A percentile compares a stretch with the other conserved stretches of the same genome.
phyloP scores from a whole-genome alignment of 2,329 filamentous ascomycete genomes.

The Ceratocystis cubensis region DNA sequence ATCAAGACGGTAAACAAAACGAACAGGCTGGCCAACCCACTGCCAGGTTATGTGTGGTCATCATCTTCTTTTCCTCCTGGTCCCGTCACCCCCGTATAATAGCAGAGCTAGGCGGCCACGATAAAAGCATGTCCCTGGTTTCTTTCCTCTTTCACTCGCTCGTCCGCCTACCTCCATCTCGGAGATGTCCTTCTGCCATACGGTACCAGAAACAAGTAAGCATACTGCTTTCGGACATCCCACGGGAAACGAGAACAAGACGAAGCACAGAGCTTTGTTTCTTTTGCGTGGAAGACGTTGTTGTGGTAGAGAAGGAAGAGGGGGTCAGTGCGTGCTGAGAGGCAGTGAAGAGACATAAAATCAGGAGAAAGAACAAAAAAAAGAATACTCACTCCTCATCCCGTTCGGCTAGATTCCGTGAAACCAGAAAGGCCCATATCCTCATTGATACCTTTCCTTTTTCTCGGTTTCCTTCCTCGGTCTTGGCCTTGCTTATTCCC shows the following conservation, averaged over 20 bases:
- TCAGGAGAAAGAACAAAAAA: constrained; percentile 8
- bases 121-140: too few species aligned
- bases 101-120: too few species aligned
- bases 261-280: constrained; percentile 2
- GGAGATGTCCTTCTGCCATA: too few species aligned
- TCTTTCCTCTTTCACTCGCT: too few species aligned
- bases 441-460: background rate
- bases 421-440: background rate
- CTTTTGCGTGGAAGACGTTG: background rate
- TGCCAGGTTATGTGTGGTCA: too few species aligned
- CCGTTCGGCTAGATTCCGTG: constrained; percentile 3
- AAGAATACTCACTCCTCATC: background rate
- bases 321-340: background rate
- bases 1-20: too few species aligned
- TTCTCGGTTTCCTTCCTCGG: background rate
- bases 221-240: too few species aligned
- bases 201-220: too few species aligned
- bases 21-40: too few species aligned
- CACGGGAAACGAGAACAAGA: background rate
- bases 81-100: too few species aligned
- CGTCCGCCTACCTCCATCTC: too few species aligned
- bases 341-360: background rate
- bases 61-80: too few species aligned
- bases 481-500: background rate
- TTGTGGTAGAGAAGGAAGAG: background rate